Evolutionary conservation across 441 rosid species (phyloP), one percentile per base, ranked within the genome.

Genomic region (Erodium chrysanthum): DNA sequence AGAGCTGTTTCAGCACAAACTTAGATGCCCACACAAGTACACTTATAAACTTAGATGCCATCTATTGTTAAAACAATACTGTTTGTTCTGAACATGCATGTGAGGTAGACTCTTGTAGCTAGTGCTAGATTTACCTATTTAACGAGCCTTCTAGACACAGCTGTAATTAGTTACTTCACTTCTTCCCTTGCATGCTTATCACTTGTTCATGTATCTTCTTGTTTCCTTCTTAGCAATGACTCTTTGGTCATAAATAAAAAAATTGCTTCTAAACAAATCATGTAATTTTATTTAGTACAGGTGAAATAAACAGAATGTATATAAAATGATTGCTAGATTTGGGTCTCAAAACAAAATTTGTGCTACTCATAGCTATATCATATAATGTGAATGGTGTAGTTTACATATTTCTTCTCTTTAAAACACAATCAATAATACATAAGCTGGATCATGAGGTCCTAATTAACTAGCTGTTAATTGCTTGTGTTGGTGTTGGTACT

Each of bases 371-470:
- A 48, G 56, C 18, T 48, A 48, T 48, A 48, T 48, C 56, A 48
- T n/a, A 48, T 4, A 48, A 14, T 48, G 56, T 48, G 56, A 48
- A n/a, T 48, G 4, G 56, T 48, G 56, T 14, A 48, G 56, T 48
- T 48, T 48, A 48, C 56, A n/a, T 48, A 48, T 48, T 48, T 48
- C 56, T 48, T 48, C 56, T 15, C 56, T 48, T n/a, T 3, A 48
- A 48, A 48, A 48, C 17, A 48, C 5, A 48, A 48, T 14, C 5
- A 48, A 15, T 44, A n/a, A 44, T 48, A n/a, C 7, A 48, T 48
- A 48, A 48, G 56, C 15, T 48, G 56, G 56, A 48, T 48, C 18
- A 48, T 48, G 56, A n/a, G 52, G 56, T 48, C 56, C 56, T 48
- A 48, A 48, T 48, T 48, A 48, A 48, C 56, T 48, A 48, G 20